Evolutionary conservation across 129 eudicot genomes (phyloP).

Genomic region (Helianthus annuus): DNA sequence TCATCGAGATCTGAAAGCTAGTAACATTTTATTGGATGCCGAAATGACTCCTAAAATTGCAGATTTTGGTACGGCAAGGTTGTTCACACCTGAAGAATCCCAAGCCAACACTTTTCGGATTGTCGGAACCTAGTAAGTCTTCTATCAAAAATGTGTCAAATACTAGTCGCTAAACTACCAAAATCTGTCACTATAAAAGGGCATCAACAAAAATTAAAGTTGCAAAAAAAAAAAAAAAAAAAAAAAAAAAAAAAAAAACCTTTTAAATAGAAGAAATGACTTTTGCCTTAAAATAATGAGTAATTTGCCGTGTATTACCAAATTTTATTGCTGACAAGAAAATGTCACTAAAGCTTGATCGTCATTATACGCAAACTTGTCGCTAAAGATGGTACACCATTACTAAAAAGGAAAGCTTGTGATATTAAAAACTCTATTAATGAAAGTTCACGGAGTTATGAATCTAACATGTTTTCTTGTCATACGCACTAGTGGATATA

Average conservation of each 20-base stretch:
- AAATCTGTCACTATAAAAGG: neutral
- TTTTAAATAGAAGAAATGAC: neutral
- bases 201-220: neutral
- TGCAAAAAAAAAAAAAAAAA: neutral
- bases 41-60: slow-evolving; percentile 53
- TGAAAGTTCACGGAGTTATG: neutral
- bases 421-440: neutral
- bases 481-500: slow-evolving; percentile 43
- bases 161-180: neutral
- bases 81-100: slow-evolving; percentile 45
- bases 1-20: slow-evolving; percentile 55
- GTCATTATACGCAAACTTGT: too few relatives aligned
- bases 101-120: slow-evolving; percentile 42
- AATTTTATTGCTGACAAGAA: neutral
- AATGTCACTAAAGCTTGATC: neutral
- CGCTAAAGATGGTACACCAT: too few relatives aligned
- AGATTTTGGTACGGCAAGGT: slow-evolving; percentile 53
- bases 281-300: too few relatives aligned
- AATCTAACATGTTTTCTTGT: slow-evolving; percentile 7
- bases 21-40: slow-evolving; percentile 47
- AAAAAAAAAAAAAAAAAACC: neutral
- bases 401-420: neutral
- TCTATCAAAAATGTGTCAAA: neutral
- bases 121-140: slow-evolving; percentile 57
- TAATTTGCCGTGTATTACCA: neutral